These are phyloP conservation scores for Phylloporus arenicola DNA, from an alignment of 768 basidiomycete species.

Conservation along the genomic window DNA sequence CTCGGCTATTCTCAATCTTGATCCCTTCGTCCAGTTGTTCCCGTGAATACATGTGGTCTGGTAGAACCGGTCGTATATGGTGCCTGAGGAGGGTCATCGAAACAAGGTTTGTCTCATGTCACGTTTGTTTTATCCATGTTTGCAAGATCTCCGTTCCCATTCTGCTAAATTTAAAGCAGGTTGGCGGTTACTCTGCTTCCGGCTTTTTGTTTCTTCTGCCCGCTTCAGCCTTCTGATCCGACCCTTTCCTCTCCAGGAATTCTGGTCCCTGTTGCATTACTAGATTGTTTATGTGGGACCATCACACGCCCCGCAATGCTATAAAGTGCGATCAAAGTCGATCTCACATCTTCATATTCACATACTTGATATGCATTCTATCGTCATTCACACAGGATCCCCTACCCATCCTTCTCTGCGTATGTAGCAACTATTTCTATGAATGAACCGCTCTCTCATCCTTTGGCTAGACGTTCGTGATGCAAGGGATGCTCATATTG, in stretches of 20 bases:
- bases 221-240: conserved; percentile 16
- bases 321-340: conserved; percentile 9
- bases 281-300: conserved; percentile 12
- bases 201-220: conserved; percentile 13
- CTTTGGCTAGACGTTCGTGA: conserved; percentile 59
- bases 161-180: conserved; percentile 18
- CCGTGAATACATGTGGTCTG: conserved; percentile 16
- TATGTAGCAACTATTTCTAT: conserved; percentile 12
- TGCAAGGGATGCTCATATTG: conserved; percentile 70
- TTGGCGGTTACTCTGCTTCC: conserved; percentile 1
- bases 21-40: conserved; percentile 3
- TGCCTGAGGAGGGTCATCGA: conserved; percentile 22
- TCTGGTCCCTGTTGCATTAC: conserved; percentile 14
- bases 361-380: conserved; percentile 13
- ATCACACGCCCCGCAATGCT: conserved; percentile 14
- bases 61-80: conserved; percentile 9
- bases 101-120: conserved; percentile 31
- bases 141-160: conserved; percentile 20
- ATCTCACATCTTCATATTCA: conserved; percentile 1
- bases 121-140: conserved; percentile 25
- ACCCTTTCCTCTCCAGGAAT: conserved; percentile 13
- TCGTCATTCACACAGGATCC: conserved; percentile 18
- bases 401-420: conserved; percentile 29
- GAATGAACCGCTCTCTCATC: background rate
- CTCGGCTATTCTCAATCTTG: conserved; percentile 10